Evolutionary conservation across 306 rosid genomes (phyloP), one percentile per base, ranked within the genome.

Genomic region (Cicer bijugum): DNA sequence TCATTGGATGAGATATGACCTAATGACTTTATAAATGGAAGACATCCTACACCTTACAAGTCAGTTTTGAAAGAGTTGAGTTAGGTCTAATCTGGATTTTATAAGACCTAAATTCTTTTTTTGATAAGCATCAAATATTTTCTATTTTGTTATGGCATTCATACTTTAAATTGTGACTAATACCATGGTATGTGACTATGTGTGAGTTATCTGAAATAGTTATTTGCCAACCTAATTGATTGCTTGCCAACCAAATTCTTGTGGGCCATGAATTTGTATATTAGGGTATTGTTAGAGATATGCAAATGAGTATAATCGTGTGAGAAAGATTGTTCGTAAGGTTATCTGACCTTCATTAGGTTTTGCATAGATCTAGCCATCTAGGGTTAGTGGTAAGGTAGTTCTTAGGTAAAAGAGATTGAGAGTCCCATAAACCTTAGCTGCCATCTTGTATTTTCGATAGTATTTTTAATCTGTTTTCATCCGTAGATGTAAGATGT

Each of bases 61-160:
- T 28, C 5, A 28, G 35, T 28, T 28, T 28, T 28, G 5, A 28
- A 28, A 28, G 35, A 28, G 35, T 4, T 28, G 5, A 28, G 35
- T 3, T 28, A 28, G 33, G 33, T 28, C 35, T 4, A 28, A 28
- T 28, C 35, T 28, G 4, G 35, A 3, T 28, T 28, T 28, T 28
- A 28, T 3, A 28, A 28, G 35, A 28, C 68, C 50, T 51, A 19
- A 61, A 71, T 33, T 78, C 48, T 14, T 60, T 56, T 69, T 71
- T 71, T 42, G 43, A 62, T 15, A 23, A 62, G 62, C 51, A 71
- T 70, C 23, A 33, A 15, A 37, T 51, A 28, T 71, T 78, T 71
- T n/a, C 47, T 78, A 70, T 59, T 68, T 44, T 14, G 11, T 51
- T 68, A 2, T 37, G 44, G 44, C 48, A 35, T 47, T 47, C 33